Percentiles rank a stretch among this genome's conserved stretches.
Conservation (phyloP, 805 yeast species). For the Lipomyces orientalis region DNA sequence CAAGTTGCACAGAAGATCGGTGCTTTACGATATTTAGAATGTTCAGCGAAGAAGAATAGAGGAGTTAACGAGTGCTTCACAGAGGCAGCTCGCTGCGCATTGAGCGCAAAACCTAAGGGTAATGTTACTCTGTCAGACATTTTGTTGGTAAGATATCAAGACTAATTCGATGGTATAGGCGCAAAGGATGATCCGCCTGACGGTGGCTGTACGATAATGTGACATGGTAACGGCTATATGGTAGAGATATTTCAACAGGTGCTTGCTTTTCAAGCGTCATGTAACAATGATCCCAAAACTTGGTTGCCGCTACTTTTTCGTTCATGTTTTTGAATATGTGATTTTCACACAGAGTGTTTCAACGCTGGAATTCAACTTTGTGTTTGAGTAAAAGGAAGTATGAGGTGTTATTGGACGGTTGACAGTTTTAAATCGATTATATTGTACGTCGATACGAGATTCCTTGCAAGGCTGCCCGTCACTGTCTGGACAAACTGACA, state of each 20-base stretch:
- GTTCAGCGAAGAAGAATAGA: conserved; percentile 93
- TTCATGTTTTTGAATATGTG: background rate
- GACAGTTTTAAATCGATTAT: background rate
- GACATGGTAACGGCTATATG: conserved; percentile 2
- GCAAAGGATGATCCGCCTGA: conserved; percentile 31
- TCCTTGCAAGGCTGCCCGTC: background rate
- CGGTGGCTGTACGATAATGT: conserved; percentile 31
- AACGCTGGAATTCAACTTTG: background rate
- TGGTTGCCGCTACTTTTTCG: background rate
- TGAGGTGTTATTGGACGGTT: background rate
- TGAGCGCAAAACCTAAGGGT: conserved; percentile 85
- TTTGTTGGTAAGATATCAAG: background rate
- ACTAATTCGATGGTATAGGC: conserved; percentile 6
- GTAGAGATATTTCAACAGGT: background rate
- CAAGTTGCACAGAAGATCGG: conserved; percentile 92
- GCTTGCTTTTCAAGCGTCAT: background rate
- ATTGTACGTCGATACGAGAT: background rate
- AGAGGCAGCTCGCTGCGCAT: conserved; percentile 96
- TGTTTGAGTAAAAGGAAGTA: background rate
- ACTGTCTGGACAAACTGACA: background rate
- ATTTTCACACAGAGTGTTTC: background rate
- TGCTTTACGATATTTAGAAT: conserved; percentile 91
- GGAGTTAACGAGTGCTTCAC: conserved; percentile 99
- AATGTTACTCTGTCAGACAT: background rate
- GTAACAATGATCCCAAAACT: background rate